These are phyloP conservation scores for Zanthoxylum bungeanum DNA, from an alignment of 345 rosid species.

Conservation along the genomic window DNA sequence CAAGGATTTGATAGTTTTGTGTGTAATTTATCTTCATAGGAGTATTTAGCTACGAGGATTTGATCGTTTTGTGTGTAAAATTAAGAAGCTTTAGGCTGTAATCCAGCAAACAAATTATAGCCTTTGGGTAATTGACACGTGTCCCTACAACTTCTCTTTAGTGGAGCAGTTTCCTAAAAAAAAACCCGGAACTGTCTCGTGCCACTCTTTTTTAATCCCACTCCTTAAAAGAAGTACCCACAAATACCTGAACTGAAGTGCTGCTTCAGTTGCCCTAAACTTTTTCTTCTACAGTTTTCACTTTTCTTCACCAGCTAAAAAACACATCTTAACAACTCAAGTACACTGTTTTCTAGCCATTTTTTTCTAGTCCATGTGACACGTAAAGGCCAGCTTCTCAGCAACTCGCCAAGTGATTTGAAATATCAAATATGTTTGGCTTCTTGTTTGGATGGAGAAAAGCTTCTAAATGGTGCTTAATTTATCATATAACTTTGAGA, in stretches of 20 bases:
- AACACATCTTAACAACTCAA: background rate
- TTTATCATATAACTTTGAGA: background rate
- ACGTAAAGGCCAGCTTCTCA: background rate
- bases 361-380: too few relatives aligned
- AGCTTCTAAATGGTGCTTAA: conserved; percentile 72
- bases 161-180: conserved; percentile 40
- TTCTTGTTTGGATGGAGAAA: conserved; percentile 68
- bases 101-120: background rate
- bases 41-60: background rate
- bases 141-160: conserved; percentile 13
- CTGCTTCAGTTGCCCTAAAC: conserved; percentile 15
- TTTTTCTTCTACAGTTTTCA: background rate
- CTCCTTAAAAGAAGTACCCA: conserved; percentile 34
- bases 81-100: background rate
- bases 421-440: conserved; percentile 52
- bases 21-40: too few relatives aligned
- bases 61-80: background rate
- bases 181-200: conserved; percentile 20
- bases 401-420: background rate
- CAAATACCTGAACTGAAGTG: conserved; percentile 11
- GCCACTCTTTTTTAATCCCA: conserved; percentile 37
- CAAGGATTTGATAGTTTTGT: too few relatives aligned
- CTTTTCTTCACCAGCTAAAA: background rate
- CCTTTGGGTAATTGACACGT: conserved; percentile 11
- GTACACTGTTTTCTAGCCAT: too few relatives aligned